phyloP scores from a whole-genome alignment of 768 basidiomycete species.

The Trametes maxima region DNA sequence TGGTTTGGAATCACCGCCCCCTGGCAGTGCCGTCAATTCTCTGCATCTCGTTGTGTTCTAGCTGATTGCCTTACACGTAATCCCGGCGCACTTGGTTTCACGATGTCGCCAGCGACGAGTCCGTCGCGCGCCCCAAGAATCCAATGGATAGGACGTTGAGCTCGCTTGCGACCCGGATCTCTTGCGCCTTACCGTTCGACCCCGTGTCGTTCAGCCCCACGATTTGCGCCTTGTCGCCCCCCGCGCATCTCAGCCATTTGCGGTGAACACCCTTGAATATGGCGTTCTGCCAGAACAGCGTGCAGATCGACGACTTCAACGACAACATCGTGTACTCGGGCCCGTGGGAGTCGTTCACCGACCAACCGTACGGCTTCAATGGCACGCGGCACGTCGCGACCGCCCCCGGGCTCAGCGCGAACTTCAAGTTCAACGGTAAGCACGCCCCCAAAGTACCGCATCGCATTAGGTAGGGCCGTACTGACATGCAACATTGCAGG shows the following conservation, averaged over 20 bases:
- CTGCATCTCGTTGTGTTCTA: too few species aligned
- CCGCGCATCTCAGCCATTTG: neutral
- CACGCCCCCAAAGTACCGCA: neutral
- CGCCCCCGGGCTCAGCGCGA: constrained; percentile 5
- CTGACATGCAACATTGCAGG: neutral
- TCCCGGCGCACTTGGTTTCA: too few species aligned
- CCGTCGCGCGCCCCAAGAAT: too few species aligned
- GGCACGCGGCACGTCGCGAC: constrained; percentile 10
- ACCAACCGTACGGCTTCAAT: constrained; percentile 6
- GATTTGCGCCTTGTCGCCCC: neutral
- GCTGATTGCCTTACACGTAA: too few species aligned
- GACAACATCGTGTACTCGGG: neutral
- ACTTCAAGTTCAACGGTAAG: constrained; percentile 14
- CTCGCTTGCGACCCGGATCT: too few species aligned
- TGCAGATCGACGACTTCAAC: constrained; percentile 3
- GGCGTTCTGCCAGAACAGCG: neutral
- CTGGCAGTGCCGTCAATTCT: too few species aligned
- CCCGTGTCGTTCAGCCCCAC: too few species aligned
- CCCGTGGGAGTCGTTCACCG: constrained; percentile 5
- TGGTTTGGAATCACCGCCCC: too few species aligned
- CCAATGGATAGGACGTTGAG: too few species aligned
- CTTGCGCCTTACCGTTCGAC: too few species aligned
- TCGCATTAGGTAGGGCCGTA: neutral
- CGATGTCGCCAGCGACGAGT: too few species aligned
- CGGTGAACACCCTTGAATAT: neutral